Evolutionary conservation across 108 stramenopile species (phyloP).

Genomic region (Fistulifera solaris): DNA sequence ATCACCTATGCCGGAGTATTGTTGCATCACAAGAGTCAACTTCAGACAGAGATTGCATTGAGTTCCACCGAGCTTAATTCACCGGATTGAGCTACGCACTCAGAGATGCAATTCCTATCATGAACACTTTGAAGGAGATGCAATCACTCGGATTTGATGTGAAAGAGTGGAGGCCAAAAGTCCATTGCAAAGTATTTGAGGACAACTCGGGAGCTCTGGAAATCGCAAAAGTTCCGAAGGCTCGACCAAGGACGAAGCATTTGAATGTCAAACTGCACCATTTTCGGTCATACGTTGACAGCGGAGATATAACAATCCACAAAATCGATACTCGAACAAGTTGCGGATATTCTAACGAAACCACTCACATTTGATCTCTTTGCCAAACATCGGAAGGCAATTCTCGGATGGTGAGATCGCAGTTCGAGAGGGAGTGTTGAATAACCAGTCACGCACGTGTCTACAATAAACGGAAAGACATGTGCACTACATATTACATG

Average conservation of each 20-base stretch:
- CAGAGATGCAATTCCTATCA: conserved; percentile 18
- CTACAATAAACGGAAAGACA: too few species aligned
- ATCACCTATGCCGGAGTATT: conserved; percentile 8
- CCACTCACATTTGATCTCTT: neutral
- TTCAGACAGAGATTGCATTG: conserved; percentile 28
- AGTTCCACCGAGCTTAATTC: conserved; percentile 22
- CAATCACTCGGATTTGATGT: conserved; percentile 9
- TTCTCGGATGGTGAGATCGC: conserved; percentile 4
- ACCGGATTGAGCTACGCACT: conserved; percentile 19
- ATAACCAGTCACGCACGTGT: neutral
- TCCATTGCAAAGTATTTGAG: conserved; percentile 29
- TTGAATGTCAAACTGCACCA: conserved; percentile 26
- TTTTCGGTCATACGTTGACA: conserved; percentile 24
- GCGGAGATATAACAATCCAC: conserved; percentile 15
- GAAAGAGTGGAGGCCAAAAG: conserved; percentile 3
- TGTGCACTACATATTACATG: too few species aligned
- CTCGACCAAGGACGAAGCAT: conserved; percentile 30
- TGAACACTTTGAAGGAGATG: conserved; percentile 11
- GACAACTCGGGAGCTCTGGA: conserved; percentile 21
- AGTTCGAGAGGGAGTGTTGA: conserved; percentile 2
- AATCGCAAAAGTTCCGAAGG: conserved; percentile 21
- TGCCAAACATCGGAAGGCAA: neutral
- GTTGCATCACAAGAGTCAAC: conserved; percentile 18
- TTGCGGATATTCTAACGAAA: neutral
- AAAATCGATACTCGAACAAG: conserved; percentile 3